Evolutionary conservation across 1,139 yeast genomes (phyloP), one percentile per base, ranked within the genome.

Genomic region (Entelexis sorbosivorans): DNA sequence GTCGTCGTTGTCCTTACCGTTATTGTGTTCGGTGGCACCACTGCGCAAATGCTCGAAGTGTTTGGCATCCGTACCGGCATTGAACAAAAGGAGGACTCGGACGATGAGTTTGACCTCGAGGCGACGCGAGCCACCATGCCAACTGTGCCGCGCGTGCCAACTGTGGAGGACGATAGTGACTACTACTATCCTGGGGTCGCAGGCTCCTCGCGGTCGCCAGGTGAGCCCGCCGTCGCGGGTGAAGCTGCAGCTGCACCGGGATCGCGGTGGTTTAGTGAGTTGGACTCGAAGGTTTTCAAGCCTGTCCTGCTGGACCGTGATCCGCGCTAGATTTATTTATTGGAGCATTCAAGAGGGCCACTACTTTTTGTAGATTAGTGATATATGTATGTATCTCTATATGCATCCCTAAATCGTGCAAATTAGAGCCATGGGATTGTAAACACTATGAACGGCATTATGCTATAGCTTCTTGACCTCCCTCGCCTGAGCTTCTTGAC

Each of bases 1-100:
- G 97, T 93, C 14, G 97, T 91, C 28, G 99, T 93, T 17, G 98
- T 93, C 32, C 73, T 93, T 44, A 91, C 99, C 0, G 98, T 93
- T 32, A 89, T 93, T 56, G 76, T 93, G 36, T 93, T 93, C 67
- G 99, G 99, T 51, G 98, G 99, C 46, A 93, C 98, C 1, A 91
- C 97, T 0, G 96, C 98, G 1, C 85, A 95, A 45, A 93, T 93
- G 98, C 76, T 93, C 56, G 98, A 93, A 64, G 86, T 91, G 56
- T 72, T 91, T 59, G 94, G 95, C 46, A 93, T 93, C 59, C 83
- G 84, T 59, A 84, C 95, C 1, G 98, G 98, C 0, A 87, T 91
- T 56, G 75, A 85, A 31, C 91, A 82, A 61, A 95, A 86, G 51
- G 72, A 72, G 46, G 91, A 81, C 42, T 79, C 88, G 40, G 97